phyloP scores from a whole-genome alignment of 1,139 yeast species.

The Nakaseomyces uthaithaninus region DNA sequence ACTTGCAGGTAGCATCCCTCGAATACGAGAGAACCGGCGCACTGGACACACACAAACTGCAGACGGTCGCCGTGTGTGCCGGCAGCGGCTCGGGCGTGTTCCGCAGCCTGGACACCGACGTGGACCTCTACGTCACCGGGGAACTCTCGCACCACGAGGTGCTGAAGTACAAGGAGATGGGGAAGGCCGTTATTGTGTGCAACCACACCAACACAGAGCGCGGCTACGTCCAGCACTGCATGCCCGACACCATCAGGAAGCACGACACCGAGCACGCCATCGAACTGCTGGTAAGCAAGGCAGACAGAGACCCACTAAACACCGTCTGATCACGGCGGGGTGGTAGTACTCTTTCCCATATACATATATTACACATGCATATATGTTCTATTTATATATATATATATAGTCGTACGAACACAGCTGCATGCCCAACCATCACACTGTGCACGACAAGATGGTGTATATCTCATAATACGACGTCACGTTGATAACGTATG shows the following conservation, averaged over 20 bases:
- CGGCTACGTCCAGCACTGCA: conserved; percentile 50
- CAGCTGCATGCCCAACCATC: too few relatives aligned
- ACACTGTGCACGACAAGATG: too few relatives aligned
- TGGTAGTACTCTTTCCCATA: too few relatives aligned
- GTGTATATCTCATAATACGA: too few relatives aligned
- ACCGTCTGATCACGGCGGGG: too few relatives aligned
- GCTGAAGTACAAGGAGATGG: conserved; percentile 60
- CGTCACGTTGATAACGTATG: too few relatives aligned
- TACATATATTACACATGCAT: too few relatives aligned
- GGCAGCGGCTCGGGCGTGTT: conserved; percentile 81
- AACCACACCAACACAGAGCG: conserved; percentile 93
- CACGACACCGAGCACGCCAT: neutral
- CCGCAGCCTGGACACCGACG: conserved; percentile 32
- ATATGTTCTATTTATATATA: too few relatives aligned
- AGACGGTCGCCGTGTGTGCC: conserved; percentile 79
- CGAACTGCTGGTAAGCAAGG: conserved; percentile 34
- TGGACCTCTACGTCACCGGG: conserved; percentile 82
- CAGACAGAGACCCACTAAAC: conserved; percentile 49
- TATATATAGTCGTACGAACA: too few relatives aligned
- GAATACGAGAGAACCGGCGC: conserved; percentile 29
- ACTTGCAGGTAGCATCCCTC: conserved; percentile 57
- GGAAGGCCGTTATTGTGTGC: conserved; percentile 64
- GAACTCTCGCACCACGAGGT: conserved; percentile 93
- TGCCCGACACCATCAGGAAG: conserved; percentile 41
- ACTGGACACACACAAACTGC: conserved; percentile 33